Evolutionary conservation across 2,329 filamentous ascomycete species (phyloP), one percentile per base, ranked within the genome.

Genomic region (Cladophialophora bantiana): DNA sequence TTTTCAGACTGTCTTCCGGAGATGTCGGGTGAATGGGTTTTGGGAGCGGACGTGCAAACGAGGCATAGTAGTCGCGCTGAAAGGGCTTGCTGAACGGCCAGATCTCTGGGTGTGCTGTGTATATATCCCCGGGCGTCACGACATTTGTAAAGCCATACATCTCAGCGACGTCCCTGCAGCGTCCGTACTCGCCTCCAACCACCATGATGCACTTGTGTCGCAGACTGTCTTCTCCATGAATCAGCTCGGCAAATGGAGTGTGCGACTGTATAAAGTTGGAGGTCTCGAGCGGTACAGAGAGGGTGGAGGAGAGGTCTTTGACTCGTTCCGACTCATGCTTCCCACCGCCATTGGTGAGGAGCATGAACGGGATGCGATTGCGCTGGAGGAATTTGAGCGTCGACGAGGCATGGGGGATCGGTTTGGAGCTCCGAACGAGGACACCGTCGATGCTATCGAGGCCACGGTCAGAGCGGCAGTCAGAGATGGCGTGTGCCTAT

Each of bases 291-390:
- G 65, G 50, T 1, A 93, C 82, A 32, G 85, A 82, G 6, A 96
- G 84, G 72, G 88, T 88, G 52, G 84, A 77, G 72, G 86, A 89
- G 61, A 96, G 83, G 68, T 94, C 90, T 7, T 82, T 82, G 35
- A 93, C 90, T 18, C 92, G 87, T 66, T 91, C 89, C 2, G 82
- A 82, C 79, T 98, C 94, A 69, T 89, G 87, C 75, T 90, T 93
- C 65, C 95, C 95, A 50, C 95, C 95, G 73, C 95, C 95, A 79
- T 99, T 99, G 66, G 95, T 99, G 69, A 99, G 84, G 38, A 99
- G 87, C 74, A 99, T 94, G 80, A 96, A 98, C 12, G 94, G 94
- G 54, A 97, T 92, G 55, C 86, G 84, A 74, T 93, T 85, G 55
- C 85, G 80, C 72, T 93, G 88, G 20, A 98, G 88, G 74, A 88